Evolutionary conservation across 495 filamentous ascomycete species (phyloP), one percentile per base, ranked within the genome.

Genomic region (Aspergillus hancockii): DNA sequence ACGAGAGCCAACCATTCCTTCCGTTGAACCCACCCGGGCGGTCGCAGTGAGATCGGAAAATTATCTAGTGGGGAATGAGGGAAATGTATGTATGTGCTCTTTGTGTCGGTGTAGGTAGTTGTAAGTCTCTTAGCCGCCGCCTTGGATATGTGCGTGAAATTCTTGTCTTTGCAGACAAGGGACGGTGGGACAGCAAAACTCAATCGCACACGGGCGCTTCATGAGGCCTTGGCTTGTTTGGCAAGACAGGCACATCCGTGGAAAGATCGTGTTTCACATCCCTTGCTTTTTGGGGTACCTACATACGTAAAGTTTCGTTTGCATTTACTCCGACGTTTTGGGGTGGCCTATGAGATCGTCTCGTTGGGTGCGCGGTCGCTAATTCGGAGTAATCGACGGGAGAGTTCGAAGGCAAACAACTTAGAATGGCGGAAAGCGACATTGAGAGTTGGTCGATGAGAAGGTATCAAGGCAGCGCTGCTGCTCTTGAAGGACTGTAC

Each of bases 181-280:
- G 40, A 2, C n/a, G 14, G 43, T 47, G 5, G 43, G 43, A 23
- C 21, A 41, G 10, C 34, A 36, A 21, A 45, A 45, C 41, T 45
- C 41, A 23, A 47, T 23, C 19, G 21, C 55, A 43, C 32, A 45
- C 49, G 52, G 38, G 61, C 52, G 61, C 52, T 54, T 63, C 16
- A 46, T 62, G 49, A 49, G 50, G 43, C 49, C 34, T 28, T 28
- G 25, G 10, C 40, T 31, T 41, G 19, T 8, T 10, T 3, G 19
- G n/a, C 36, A 14, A n/a, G 21, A 45, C 36, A 50, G 46, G 18
- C 36, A 40, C 16, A 10, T 13, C 16, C 36, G 12, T 12, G 36
- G 19, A 8, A 18, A 51, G 52, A 57, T 52, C 53, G 49, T 61
- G 59, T 61, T 57, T 61, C 53, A 51, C 52, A 61, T 52, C 52